Conservation (phyloP, 2,329 filamentous ascomycete species). For the Alternaria sp. region DNA sequence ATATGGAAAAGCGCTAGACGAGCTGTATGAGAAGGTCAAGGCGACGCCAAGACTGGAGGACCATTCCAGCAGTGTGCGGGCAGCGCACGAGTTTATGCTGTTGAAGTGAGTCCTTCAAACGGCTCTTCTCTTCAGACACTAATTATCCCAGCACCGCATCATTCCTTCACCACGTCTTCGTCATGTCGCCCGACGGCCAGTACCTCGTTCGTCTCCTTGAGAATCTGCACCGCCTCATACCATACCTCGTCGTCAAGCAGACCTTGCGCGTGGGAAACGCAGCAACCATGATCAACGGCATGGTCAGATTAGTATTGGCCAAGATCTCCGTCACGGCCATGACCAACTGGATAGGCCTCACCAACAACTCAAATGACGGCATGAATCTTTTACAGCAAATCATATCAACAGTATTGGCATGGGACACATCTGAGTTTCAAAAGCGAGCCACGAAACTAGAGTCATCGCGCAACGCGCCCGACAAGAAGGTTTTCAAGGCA, state of each 20-base stretch:
- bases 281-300: constrained; percentile 79
- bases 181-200: constrained; percentile 77
- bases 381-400: constrained; percentile 84
- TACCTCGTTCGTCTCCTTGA: constrained; percentile 75
- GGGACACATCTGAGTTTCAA: constrained; percentile 76
- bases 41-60: constrained; percentile 69
- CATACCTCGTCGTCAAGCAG: constrained; percentile 75
- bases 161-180: constrained; percentile 75
- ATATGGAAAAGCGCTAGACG: constrained; percentile 72
- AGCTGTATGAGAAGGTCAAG: constrained; percentile 68
- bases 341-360: constrained; percentile 81
- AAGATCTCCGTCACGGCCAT: constrained; percentile 77
- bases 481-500: constrained; percentile 67
- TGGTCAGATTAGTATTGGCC: constrained; percentile 76
- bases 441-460: constrained; percentile 71
- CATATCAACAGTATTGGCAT: constrained; percentile 74
- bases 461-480: constrained; percentile 65
- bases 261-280: constrained; percentile 80
- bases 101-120: constrained; percentile 66
- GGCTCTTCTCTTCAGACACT: not conserved
- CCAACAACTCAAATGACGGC: constrained; percentile 74
- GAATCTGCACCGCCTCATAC: constrained; percentile 73
- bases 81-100: constrained; percentile 72
- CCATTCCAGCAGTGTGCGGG: constrained; percentile 69
- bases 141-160: constrained; percentile 68